Evolutionary conservation across 179 eudicot species (phyloP).

Genomic region (Silene noctiflora): DNA sequence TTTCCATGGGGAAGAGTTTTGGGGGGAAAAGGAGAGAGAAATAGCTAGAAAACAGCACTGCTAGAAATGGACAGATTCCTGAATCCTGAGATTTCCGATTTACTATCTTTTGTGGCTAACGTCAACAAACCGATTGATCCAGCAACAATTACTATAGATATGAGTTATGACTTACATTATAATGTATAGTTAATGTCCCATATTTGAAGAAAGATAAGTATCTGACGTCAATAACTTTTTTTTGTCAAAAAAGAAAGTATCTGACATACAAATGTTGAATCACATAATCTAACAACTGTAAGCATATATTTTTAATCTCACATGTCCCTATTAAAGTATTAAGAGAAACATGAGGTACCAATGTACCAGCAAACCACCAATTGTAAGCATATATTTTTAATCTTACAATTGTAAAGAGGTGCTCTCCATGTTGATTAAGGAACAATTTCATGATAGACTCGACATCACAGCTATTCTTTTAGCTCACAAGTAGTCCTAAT

Average conservation of each 20-base stretch:
- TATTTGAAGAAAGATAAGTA: neutral
- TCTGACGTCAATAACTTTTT: neutral
- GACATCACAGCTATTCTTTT: neutral
- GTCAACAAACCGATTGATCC: neutral
- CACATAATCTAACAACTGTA: neutral
- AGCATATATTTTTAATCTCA: neutral
- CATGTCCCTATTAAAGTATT: neutral
- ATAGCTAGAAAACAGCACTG: neutral
- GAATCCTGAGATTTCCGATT: neutral
- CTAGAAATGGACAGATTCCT: neutral
- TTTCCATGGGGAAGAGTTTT: neutral
- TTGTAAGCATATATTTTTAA: neutral
- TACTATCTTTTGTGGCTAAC: slow-evolving; percentile 1
- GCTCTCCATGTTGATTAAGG: neutral
- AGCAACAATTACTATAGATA: neutral
- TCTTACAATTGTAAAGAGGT: neutral
- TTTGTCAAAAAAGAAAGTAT: no score
- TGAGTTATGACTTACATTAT: neutral
- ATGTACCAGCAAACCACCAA: neutral
- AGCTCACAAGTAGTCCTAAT: neutral
- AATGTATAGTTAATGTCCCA: neutral
- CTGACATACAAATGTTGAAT: neutral
- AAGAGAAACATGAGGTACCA: neutral
- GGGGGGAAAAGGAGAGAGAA: no score
- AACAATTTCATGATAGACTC: neutral